Evolutionary conservation across 768 basidiomycete genomes (phyloP), one percentile per base, ranked within the genome.

Genomic region (Suillus decipiens): DNA sequence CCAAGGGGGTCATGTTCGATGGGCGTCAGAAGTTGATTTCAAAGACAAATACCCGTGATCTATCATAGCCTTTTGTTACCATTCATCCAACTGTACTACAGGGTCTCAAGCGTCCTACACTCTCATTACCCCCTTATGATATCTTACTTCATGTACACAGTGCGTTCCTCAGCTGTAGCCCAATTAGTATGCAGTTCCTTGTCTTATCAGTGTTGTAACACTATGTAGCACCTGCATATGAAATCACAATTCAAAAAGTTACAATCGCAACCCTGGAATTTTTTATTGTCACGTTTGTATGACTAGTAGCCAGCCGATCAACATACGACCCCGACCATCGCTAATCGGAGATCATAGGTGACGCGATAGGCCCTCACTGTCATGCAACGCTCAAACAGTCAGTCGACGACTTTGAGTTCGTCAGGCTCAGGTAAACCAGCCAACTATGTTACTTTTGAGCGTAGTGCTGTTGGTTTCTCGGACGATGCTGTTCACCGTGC

Each of bases 371-470:
- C 24, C 37, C 36, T 39, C 39, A 12, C 28, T 33, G 12, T 34
- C 58, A 74, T 74, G 73, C 75, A 74, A 57, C 75, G 74, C 62
- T 68, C 73, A 28, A 72, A 67, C 67, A 76, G 72, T 57, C 68
- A 70, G 54, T 61, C 73, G 50, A 73, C 68, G 19, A 60, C 70
- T 36, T 37, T 24, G 28, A 48, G 24, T 28, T 48, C 67, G 19
- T 56, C 67, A 59, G 73, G 61, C 60, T 62, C 77, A 15, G 71
- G 71, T 39, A 82, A 83, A 68, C 78, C 79, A 14, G 71, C 78
- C 76, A 95, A 96, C 74, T 93, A 92, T 80, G 94, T 97, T 56
- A 93, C 92, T 78, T 99, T 99, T 75, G 89, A 96, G 69, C 85
- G 96, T 65, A 89, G 84, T 50, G 84, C 89, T 2, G 74, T 80